A percentile compares a stretch with the other conserved stretches of the same genome.
Evolutionary conservation across 1,284 basidiomycete genomes (phyloP).

Genomic region (Vanrija sp.): DNA sequence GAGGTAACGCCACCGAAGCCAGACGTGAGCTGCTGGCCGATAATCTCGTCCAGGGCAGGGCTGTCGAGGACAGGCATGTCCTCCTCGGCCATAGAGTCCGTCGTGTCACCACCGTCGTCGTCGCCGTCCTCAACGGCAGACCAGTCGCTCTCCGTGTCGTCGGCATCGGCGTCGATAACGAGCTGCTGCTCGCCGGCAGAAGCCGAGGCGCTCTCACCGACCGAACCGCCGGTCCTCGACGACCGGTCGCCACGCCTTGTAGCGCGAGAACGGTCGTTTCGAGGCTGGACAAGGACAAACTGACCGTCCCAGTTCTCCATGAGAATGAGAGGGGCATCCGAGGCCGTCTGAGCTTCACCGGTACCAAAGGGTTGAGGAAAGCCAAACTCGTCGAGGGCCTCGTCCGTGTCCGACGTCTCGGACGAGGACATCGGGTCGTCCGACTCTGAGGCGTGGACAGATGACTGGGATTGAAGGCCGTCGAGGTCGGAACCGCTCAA

Average conservation of each 20-base stretch:
- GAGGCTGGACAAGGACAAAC: conserved; percentile 42
- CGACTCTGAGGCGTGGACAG: conserved; percentile 29
- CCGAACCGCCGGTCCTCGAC: conserved; percentile 26
- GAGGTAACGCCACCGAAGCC: background rate
- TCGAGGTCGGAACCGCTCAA: conserved; percentile 44
- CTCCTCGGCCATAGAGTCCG: conserved; percentile 47
- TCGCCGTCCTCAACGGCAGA: conserved; percentile 30
- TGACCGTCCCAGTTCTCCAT: conserved; percentile 49
- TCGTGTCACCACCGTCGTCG: conserved; percentile 42
- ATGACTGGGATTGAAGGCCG: conserved; percentile 38
- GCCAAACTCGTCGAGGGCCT: conserved; percentile 45
- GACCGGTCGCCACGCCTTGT: conserved; percentile 12
- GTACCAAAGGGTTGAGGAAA: conserved; percentile 29
- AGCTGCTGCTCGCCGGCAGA: conserved; percentile 33
- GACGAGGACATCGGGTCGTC: conserved; percentile 32
- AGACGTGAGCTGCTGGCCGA: conserved; percentile 23
- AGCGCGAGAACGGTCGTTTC: conserved; percentile 27
- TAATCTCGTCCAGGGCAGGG: conserved; percentile 39
- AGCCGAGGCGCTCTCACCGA: conserved; percentile 32
- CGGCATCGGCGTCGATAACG: conserved; percentile 42
- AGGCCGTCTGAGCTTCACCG: conserved; percentile 3
- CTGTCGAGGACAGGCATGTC: conserved; percentile 47
- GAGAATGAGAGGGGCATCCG: conserved; percentile 32
- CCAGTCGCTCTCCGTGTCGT: conserved; percentile 30
- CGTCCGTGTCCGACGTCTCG: conserved; percentile 27